Conservation (phyloP, 176 grass and related monocot species). For the Dactylis glomerata region DNA sequence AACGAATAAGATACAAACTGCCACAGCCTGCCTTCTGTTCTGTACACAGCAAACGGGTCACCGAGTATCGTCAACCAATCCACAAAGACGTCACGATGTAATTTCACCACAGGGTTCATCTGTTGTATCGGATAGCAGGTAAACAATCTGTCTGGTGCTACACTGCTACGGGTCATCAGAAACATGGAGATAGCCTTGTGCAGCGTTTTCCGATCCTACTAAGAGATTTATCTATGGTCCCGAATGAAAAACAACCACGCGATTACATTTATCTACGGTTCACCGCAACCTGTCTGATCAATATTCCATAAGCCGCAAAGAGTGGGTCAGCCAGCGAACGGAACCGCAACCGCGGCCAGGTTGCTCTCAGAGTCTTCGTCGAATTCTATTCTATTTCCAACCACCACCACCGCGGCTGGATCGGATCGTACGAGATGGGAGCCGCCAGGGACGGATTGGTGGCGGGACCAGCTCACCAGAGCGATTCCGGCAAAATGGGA, state of each 20-base stretch:
- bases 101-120: background rate
- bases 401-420: background rate
- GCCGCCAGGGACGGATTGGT: background rate
- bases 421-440: background rate
- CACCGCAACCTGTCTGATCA: background rate
- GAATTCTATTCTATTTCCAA: background rate
- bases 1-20: background rate
- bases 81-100: background rate
- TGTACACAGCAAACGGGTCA: background rate
- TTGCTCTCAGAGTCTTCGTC: too few species aligned
- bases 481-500: background rate
- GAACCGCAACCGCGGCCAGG: background rate
- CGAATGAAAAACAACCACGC: background rate
- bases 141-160: background rate
- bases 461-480: background rate
- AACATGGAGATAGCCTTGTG: background rate
- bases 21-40: too few species aligned
- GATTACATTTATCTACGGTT: background rate
- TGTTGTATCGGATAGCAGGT: background rate
- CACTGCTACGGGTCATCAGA: background rate
- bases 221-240: background rate
- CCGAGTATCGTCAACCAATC: background rate
- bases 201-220: background rate
- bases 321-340: background rate
- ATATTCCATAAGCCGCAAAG: background rate